Evolutionary conservation across 192 early-diverging fungal species (phyloP).

Genomic region (Chytriomyces hyalinus): DNA sequence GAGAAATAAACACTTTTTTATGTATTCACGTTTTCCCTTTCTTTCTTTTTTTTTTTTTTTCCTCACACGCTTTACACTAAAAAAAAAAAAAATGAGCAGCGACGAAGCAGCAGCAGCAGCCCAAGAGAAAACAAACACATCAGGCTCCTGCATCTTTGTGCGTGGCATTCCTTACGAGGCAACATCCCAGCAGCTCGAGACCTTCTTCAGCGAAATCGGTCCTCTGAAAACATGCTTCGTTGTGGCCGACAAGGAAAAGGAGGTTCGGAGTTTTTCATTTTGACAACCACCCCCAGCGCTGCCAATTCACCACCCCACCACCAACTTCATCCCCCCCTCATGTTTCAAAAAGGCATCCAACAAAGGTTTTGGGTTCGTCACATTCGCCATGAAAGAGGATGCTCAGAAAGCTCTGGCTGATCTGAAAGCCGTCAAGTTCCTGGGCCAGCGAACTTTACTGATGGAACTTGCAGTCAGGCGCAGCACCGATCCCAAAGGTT

Average conservation of each 20-base stretch:
- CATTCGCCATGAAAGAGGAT: slow-evolving; percentile 81
- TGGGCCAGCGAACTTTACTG: slow-evolving; percentile 66
- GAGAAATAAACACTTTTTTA: no score
- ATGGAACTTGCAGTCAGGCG: slow-evolving; percentile 80
- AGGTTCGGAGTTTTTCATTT: no score
- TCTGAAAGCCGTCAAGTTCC: slow-evolving; percentile 77
- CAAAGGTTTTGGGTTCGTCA: slow-evolving; percentile 92
- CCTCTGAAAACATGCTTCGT: slow-evolving; percentile 91
- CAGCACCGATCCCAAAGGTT: slow-evolving; percentile 28
- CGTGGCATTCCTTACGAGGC: slow-evolving; percentile 83
- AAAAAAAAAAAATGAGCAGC: no score
- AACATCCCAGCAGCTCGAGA: slow-evolving; percentile 80
- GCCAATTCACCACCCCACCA: no score
- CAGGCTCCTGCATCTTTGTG: slow-evolving; percentile 76
- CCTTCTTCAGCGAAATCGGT: slow-evolving; percentile 87
- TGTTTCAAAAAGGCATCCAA: slow-evolving; percentile 49
- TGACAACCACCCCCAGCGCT: no score
- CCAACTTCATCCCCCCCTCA: no score
- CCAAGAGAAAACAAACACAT: background rate
- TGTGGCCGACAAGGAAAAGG: slow-evolving; percentile 62
- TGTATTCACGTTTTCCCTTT: no score
- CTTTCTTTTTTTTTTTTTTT: no score
- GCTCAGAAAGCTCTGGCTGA: slow-evolving; percentile 78
- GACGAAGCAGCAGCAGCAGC: no score
- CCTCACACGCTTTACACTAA: no score